Base-by-base conservation (phyloP, 768 basidiomycete species). In the Phanerochaete carnosa region DNA sequence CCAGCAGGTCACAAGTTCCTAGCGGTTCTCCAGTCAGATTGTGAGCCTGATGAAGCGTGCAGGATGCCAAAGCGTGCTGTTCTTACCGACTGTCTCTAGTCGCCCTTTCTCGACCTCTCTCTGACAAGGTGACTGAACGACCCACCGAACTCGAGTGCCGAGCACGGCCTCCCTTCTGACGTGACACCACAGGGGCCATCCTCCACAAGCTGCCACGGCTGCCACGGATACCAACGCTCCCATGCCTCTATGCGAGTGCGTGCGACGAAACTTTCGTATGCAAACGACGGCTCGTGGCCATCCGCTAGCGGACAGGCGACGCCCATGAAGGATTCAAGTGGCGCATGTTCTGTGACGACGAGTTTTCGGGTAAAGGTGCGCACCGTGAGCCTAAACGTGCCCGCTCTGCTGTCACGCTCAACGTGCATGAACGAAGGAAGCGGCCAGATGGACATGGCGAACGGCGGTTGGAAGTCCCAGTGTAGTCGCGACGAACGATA, bases 381-480 rank as follows among this genome's bases (percentile, higher is more conserved):
- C 26, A 67, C 62, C 6, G 54, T 28, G 22, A 70, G 37, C 28
- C 55, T 53, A 47, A 68, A 55, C 23, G 22, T 39, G 2, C 66
- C 69, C 7, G 29, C 54, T 12, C 28, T 29, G 50, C 64, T 66
- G 59, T 68, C 63, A 53, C 51, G 67, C 54, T 39, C 22, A 13
- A 65, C 60, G 22, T 23, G 45, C 62, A 69, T 52, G 57, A 65
- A 68, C 46, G 65, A 64, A 33, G 66, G 61, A 30, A 64, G 39
- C 32, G 32, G 45, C 8, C 63, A 59, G 16, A 66, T 22, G 11
- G 55, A 63, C 15, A 65, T 32, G n/a, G 67, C 39, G 52, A 58
- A 65, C 22, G 69, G 69, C 29, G 69, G 69, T n/a, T 63, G 62
- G 59, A 70, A 70, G 65, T 70, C 67, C 69, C 69, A 70, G 29